These are phyloP conservation scores for Furcasterigmium furcatum DNA, from an alignment of 2,329 filamentous ascomycete species.

Conservation along the genomic window DNA sequence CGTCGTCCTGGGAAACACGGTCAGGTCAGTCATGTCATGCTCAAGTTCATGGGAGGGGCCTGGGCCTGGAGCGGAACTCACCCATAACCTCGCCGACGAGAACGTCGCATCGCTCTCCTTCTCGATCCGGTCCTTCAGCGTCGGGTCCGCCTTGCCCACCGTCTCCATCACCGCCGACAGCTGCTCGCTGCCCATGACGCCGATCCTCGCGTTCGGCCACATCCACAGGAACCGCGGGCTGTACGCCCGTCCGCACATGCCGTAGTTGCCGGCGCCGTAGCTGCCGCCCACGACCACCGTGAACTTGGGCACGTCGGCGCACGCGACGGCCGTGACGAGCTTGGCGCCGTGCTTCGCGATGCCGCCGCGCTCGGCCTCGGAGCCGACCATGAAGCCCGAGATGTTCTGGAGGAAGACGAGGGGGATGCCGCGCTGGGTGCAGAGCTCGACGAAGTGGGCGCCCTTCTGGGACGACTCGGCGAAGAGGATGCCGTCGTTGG, in stretches of 20 bases:
- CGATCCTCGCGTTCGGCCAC: conserved; percentile 96
- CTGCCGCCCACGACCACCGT: conserved; percentile 93
- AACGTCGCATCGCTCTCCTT: conserved; percentile 85
- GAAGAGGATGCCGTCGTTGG: conserved; percentile 95
- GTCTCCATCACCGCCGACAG: conserved; percentile 91
- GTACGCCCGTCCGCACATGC: conserved; percentile 96
- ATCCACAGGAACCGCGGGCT: conserved; percentile 89
- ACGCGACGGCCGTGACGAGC: conserved; percentile 91
- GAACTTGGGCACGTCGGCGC: conserved; percentile 92
- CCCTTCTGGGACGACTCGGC: conserved; percentile 87
- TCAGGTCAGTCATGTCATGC: not conserved
- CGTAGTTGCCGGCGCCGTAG: conserved; percentile 95
- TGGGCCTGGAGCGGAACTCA: conserved; percentile 36
- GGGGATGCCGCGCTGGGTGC: conserved; percentile 83
- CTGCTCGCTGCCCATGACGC: conserved; percentile 95
- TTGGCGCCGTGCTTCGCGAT: conserved; percentile 99
- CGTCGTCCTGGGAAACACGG: conserved; percentile 58
- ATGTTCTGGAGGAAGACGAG: conserved; percentile 96
- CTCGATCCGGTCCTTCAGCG: conserved; percentile 81
- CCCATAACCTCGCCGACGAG: conserved; percentile 88
- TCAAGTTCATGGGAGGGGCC: not conserved
- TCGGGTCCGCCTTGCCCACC: conserved; percentile 79
- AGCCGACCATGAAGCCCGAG: conserved; percentile 95
- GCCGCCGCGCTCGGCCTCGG: conserved; percentile 86
- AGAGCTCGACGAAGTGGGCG: conserved; percentile 95